phyloP scores from a whole-genome alignment of 331 rosid species.

The Malus hybrid region DNA sequence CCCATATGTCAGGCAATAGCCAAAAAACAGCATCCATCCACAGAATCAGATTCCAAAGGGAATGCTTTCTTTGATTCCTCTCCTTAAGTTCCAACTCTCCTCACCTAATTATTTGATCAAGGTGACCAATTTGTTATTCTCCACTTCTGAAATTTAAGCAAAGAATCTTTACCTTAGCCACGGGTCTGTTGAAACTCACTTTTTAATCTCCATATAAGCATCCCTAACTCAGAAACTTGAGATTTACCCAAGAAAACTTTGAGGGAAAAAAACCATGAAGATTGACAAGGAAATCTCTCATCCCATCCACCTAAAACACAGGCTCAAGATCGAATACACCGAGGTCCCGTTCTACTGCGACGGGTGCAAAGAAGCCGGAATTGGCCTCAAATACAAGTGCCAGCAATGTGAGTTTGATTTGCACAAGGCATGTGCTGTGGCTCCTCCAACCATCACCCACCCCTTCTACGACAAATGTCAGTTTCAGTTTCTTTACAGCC shows the following conservation, averaged over 20 bases:
- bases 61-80: conserved; percentile 13
- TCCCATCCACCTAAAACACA: conserved; percentile 43
- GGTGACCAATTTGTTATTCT: conserved; percentile 26
- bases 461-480: conserved; percentile 36
- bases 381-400: conserved; percentile 46
- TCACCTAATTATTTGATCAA: conserved; percentile 16
- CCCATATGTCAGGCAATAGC: neutral
- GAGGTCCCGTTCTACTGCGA: conserved; percentile 48
- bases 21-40: conserved; percentile 11
- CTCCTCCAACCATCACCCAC: conserved; percentile 20
- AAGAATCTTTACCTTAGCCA: conserved; percentile 22
- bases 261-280: conserved; percentile 12
- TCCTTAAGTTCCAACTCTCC: neutral
- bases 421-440: conserved; percentile 42
- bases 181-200: neutral
- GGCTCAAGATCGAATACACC: conserved; percentile 34
- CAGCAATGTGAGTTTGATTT: conserved; percentile 31
- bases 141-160: conserved; percentile 27
- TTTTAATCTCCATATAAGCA: conserved; percentile 14
- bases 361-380: conserved; percentile 56
- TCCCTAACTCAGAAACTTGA: neutral
- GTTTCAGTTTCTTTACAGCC: conserved; percentile 26
- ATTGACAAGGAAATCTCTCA: conserved; percentile 40
- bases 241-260: neutral
- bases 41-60: conserved; percentile 36